These are phyloP conservation scores for Podila horticola DNA, from an alignment of 192 early-diverging fungal species.

Conservation along the genomic window DNA sequence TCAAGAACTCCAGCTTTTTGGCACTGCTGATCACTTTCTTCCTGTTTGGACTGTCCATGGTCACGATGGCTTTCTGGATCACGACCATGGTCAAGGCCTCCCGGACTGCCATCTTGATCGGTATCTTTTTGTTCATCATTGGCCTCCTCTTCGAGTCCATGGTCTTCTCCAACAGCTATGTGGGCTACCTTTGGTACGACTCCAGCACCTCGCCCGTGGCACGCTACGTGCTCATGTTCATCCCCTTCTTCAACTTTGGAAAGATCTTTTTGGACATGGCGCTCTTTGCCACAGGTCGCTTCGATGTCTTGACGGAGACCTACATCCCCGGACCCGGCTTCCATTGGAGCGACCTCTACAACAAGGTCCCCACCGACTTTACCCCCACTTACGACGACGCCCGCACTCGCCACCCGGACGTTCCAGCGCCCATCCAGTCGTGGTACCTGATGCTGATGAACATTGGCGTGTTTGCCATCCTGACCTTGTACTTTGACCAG, in stretches of 20 bases:
- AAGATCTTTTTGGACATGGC: slow-evolving; percentile 79
- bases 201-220: slow-evolving; percentile 23
- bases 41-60: slow-evolving; percentile 80
- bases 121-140: slow-evolving; percentile 85
- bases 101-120: slow-evolving; percentile 72
- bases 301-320: slow-evolving; percentile 66
- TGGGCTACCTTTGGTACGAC: slow-evolving; percentile 65
- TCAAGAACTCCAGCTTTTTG: slow-evolving; percentile 68
- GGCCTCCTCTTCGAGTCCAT: slow-evolving; percentile 76
- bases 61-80: slow-evolving; percentile 74
- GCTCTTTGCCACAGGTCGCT: slow-evolving; percentile 52
- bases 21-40: slow-evolving; percentile 72
- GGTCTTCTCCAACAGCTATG: slow-evolving; percentile 55
- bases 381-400: slow-evolving; percentile 59
- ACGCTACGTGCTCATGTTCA: slow-evolving; percentile 48
- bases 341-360: slow-evolving; percentile 58
- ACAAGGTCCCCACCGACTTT: slow-evolving; percentile 48
- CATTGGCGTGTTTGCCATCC: slow-evolving; percentile 62
- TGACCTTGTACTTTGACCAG: slow-evolving; percentile 80
- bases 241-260: slow-evolving; percentile 71
- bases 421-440: slow-evolving; percentile 68
- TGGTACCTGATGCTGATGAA: slow-evolving; percentile 77
- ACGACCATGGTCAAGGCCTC: slow-evolving; percentile 73
- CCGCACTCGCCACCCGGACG: slow-evolving; percentile 54
- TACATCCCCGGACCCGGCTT: slow-evolving; percentile 77